phyloP scores from a whole-genome alignment of 2,329 filamentous ascomycete species.

The Colletotrichum chlorophyti region DNA sequence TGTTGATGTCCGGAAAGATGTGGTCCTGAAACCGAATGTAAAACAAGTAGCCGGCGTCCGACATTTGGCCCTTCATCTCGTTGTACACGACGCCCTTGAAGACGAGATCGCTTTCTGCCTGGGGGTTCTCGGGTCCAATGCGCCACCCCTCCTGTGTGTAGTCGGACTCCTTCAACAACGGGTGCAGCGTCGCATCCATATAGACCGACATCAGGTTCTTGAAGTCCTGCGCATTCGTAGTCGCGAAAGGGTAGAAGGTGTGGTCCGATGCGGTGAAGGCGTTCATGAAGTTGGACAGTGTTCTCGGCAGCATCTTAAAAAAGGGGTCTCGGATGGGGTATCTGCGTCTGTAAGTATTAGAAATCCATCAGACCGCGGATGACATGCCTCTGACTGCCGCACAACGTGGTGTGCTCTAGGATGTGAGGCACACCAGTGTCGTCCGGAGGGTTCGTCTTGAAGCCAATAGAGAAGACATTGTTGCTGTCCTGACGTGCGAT shows the following conservation, averaged over 20 bases:
- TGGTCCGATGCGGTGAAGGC: conserved; percentile 96
- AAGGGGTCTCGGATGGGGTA: conserved; percentile 98
- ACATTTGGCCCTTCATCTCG: conserved; percentile 99
- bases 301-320: conserved; percentile 99
- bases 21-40: conserved; percentile 96
- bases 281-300: conserved; percentile 99
- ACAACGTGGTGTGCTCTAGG: conserved; percentile 95
- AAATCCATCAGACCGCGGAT: not conserved
- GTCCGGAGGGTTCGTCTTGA: conserved; percentile 98
- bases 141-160: conserved; percentile 98
- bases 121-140: conserved; percentile 88
- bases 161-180: conserved; percentile 86
- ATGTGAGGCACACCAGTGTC: conserved; percentile 97
- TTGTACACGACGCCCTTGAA: conserved; percentile 99
- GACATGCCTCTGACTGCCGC: conserved; percentile 86
- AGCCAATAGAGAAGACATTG: conserved; percentile 99
- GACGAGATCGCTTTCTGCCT: conserved; percentile 74
- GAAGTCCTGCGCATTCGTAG: conserved; percentile 94
- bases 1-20: conserved; percentile 92
- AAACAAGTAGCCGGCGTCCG: conserved; percentile 93
- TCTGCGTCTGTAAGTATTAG: conserved; percentile 48
- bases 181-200: conserved; percentile 90
- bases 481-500: conserved; percentile 95
- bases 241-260: conserved; percentile 97
- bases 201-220: conserved; percentile 97